Base-by-base conservation (phyloP, 2,329 filamentous ascomycete species). In the Plenodomus biglobosus region DNA sequence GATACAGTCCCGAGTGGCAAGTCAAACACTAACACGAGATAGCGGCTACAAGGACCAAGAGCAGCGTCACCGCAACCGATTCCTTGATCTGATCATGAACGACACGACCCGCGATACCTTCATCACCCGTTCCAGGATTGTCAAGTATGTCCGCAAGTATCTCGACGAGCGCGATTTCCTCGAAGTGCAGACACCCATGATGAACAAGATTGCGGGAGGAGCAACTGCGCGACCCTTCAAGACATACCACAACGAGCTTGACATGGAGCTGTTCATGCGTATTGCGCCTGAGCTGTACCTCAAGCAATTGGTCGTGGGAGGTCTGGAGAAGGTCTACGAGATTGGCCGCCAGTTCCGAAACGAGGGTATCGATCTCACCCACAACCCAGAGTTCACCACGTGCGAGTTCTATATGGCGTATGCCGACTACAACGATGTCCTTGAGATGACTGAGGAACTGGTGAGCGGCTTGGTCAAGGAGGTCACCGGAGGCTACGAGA, bases 341-440 rank as follows among this genome's bases (percentile, higher is more conserved):
- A 85, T 99, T 55, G 94, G 94, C 57, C 87, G 91, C 59, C 90
- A 95, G 71, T 99, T 99, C 83, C 81, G 94, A 65, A 99, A 99
- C 68, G 92, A 96, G 74, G 86, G 88, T 50, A 87, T 90, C 56
- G 90, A 95, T 71, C 78, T 94, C 42, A 99, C 94, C 7, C 94
- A 99, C 80, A 99, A 97, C 79, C 94, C 89, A 34, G 94, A 99
- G 72, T 99, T 99, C 78, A 99, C 94, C 37, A 95, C 90, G 20
- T 90, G 90, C 73, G 94, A 99, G 74, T 97, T 97, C 77, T 99
- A 99, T 76, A 86, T 88, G 57, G 60, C 94, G 3, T 97, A 73
- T 46, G 73, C 77, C 32, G 70, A 73, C 42, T 64, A 96, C 61
- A 88, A 95, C 73, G 94, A 97, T 69, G 79, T 96, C 50, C 90